Percentiles rank a stretch among this genome's conserved stretches.
Evolutionary conservation across 148 eudicot species (phyloP).

Genomic region (Salicornia ramosissima): DNA sequence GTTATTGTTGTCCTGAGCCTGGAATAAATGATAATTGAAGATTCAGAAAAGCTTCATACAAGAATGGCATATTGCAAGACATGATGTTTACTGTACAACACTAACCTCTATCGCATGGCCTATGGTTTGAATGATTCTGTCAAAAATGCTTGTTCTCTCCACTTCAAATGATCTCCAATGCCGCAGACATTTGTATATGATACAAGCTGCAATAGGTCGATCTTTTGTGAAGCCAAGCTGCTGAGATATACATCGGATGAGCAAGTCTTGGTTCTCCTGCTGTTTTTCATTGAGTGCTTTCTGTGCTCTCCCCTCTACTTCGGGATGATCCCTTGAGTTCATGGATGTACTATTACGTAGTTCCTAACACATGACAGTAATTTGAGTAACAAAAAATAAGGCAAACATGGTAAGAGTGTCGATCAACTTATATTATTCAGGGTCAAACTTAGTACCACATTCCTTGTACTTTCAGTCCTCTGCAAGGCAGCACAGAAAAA

Average conservation of each 20-base stretch:
- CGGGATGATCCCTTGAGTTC: slow-evolving; percentile 47
- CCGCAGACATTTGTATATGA: slow-evolving; percentile 82
- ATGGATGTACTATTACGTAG: slow-evolving; percentile 53
- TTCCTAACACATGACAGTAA: slow-evolving; percentile 41
- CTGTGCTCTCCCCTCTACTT: slow-evolving; percentile 73
- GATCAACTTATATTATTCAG: slow-evolving; percentile 12
- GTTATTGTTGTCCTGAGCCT: slow-evolving; percentile 83
- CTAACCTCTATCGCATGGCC: slow-evolving; percentile 80
- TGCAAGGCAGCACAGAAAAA: slow-evolving; percentile 39
- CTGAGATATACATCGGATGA: slow-evolving; percentile 81
- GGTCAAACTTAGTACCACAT: slow-evolving; percentile 30
- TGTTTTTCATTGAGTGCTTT: slow-evolving; percentile 84
- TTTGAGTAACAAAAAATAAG: slow-evolving; percentile 3
- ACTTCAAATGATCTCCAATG: slow-evolving; percentile 95
- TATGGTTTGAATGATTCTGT: slow-evolving; percentile 73
- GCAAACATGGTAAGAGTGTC: not conserved
- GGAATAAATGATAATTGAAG: slow-evolving; percentile 4
- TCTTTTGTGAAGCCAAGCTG: slow-evolving; percentile 77
- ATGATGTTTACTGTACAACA: slow-evolving; percentile 8
- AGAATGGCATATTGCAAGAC: slow-evolving; percentile 8
- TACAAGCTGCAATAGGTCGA: slow-evolving; percentile 82
- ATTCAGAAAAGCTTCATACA: slow-evolving; percentile 11
- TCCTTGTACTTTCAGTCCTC: slow-evolving; percentile 64
- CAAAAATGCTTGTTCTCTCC: slow-evolving; percentile 84
- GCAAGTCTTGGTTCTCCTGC: slow-evolving; percentile 88